Percentiles rank a stretch among this genome's conserved stretches.
These are phyloP conservation scores for Niebla homalea DNA, from an alignment of 495 filamentous ascomycete species.

Conservation along the genomic window DNA sequence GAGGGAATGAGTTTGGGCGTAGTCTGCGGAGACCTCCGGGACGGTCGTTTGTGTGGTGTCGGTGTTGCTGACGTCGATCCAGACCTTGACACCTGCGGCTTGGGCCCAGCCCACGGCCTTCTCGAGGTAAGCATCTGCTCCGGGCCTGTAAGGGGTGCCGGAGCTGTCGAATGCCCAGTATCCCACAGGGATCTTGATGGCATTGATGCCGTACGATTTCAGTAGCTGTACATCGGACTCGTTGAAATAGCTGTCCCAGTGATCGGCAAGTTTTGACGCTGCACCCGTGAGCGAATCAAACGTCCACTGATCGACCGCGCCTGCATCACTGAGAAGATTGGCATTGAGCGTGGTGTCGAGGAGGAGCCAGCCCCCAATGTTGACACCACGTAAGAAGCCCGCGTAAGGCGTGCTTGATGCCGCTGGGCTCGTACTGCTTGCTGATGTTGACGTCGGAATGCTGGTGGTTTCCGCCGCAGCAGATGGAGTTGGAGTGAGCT, in stretches of 20 bases:
- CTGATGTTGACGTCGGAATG: neutral
- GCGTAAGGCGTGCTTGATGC: neutral
- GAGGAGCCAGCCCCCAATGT: conserved; percentile 25
- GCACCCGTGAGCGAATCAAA: conserved; percentile 20
- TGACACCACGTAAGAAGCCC: conserved; percentile 5
- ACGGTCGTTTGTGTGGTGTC: conserved; percentile 13
- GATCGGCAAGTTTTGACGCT: conserved; percentile 13
- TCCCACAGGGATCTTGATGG: conserved; percentile 25
- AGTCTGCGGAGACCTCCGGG: conserved; percentile 1
- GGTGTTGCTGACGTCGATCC: conserved; percentile 19
- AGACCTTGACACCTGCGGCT: conserved; percentile 24
- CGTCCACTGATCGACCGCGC: conserved; percentile 22
- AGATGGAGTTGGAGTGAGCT: too few relatives aligned
- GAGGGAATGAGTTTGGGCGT: conserved; percentile 14
- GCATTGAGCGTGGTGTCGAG: conserved; percentile 26
- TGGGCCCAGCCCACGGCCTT: conserved; percentile 29
- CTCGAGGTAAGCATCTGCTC: conserved; percentile 27
- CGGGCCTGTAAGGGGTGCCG: conserved; percentile 22
- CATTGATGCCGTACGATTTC: conserved; percentile 27
- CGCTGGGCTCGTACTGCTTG: neutral
- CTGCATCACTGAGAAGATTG: conserved; percentile 19
- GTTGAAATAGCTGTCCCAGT: conserved; percentile 28
- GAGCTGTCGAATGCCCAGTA: conserved; percentile 31
- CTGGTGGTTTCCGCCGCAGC: neutral
- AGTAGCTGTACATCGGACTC: conserved; percentile 23